These are phyloP conservation scores for Aspergillus phoenicis DNA, from an alignment of 2,329 filamentous ascomycete genomes.

Conservation along the genomic window DNA sequence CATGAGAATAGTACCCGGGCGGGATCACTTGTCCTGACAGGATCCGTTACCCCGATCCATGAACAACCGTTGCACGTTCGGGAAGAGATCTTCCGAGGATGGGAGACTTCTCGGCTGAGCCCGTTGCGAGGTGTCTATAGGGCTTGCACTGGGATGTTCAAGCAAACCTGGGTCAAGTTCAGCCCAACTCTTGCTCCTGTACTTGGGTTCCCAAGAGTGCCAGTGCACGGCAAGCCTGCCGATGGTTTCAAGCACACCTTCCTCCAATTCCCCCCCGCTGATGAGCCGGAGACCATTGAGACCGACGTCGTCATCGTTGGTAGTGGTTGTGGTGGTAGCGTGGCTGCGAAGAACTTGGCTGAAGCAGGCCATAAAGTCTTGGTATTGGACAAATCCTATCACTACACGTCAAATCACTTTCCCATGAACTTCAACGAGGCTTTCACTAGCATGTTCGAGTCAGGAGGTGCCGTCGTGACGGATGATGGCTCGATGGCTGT, in stretches of 20 bases:
- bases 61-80: conserved; percentile 58
- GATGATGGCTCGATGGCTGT: conserved; percentile 63
- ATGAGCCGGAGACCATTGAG: conserved; percentile 63
- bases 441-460: conserved; percentile 68
- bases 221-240: conserved; percentile 54
- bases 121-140: conserved; percentile 54
- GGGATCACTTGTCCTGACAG: conserved; percentile 60
- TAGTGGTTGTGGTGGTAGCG: conserved; percentile 82
- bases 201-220: conserved; percentile 58
- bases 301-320: conserved; percentile 85
- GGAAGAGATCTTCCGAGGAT: conserved; percentile 55
- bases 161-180: conserved; percentile 56
- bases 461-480: conserved; percentile 59
- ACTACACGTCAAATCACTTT: conserved; percentile 71
- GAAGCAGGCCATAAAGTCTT: conserved; percentile 75
- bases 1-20: conserved; percentile 50
- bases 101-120: conserved; percentile 57
- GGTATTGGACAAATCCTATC: conserved; percentile 80
- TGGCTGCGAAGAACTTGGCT: conserved; percentile 77
- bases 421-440: conserved; percentile 71
- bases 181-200: conserved; percentile 55
- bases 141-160: conserved; percentile 53
- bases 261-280: conserved; percentile 57
- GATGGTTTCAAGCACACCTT: conserved; percentile 60
- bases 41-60: conserved; percentile 57